Base-by-base conservation (phyloP, 202 grass and related monocot species). In the Setaria viridis region DNA sequence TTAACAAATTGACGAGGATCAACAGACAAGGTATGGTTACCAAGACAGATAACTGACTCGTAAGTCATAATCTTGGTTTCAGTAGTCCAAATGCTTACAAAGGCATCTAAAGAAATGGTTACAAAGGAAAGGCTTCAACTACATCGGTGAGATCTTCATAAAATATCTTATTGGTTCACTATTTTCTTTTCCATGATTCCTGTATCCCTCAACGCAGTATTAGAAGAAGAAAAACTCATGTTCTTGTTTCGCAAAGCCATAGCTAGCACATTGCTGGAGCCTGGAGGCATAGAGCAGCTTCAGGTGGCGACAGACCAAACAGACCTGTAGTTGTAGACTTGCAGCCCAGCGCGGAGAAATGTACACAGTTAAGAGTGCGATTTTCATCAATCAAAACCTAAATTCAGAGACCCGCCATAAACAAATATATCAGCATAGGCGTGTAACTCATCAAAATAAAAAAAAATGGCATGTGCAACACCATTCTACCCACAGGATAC, bases 1-100 rank as follows among this genome's bases (percentile, higher is more conserved):
- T 41, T 41, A 35, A 41, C 39, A 41, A 41, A 41, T 41, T 5
- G 39, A 41, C 39, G 5, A 4, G 39, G 39, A 41, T 41, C 39
- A 41, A 41, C 39, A 41, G 39, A 5, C 39, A 50, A 72, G 1
- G 21, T 17, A 72, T 32, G 46, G 21, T 72, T 72, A 32, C 12
- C 70, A 72, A 50, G 25, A 25, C 5, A 45, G 9, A 45, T 21
- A n/a, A 41, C 16, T 25, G 56, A 21, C 56, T 21, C 19, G 9
- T 62, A 58, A 2, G 3, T 35, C 46, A 17, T 73, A 51, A 33
- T 11, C 2, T 46, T 46, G 42, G 70, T 65, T 62, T 19, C 45
- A 49, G 41, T 15, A 50, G 3, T 55, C 48, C n/a, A 74, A 80
- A 56, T 67, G 58, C 47, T 46, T 47, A 32, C 75, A 78, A 47